A percentile compares a stretch with the other conserved stretches of the same genome.
These are phyloP conservation scores for Candida mesenterica DNA, from an alignment of 1,139 yeast genomes.

Conservation along the genomic window DNA sequence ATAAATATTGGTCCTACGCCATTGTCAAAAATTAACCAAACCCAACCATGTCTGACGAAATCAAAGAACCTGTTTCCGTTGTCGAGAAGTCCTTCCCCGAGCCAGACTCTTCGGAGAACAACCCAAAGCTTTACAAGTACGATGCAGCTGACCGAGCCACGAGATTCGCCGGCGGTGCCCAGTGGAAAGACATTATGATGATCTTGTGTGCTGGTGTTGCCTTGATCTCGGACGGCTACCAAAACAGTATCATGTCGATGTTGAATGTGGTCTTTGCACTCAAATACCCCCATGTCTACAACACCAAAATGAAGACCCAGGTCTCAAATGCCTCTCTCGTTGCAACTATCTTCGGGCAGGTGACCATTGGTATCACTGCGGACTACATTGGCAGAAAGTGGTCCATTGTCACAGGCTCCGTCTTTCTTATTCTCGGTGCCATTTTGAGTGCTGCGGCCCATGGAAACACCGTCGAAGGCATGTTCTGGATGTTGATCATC, in stretches of 20 bases:
- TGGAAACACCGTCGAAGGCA: slow-evolving; percentile 48
- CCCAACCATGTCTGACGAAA: too few relatives aligned
- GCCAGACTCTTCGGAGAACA: background rate
- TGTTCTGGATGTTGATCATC: slow-evolving; percentile 76
- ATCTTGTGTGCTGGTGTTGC: slow-evolving; percentile 59
- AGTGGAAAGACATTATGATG: slow-evolving; percentile 34
- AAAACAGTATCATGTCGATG: slow-evolving; percentile 63
- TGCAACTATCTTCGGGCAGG: slow-evolving; percentile 60
- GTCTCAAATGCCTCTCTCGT: slow-evolving; percentile 59
- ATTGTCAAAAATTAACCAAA: too few relatives aligned
- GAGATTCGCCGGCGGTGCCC: slow-evolving; percentile 31
- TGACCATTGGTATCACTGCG: slow-evolving; percentile 52
- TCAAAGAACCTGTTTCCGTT: too few relatives aligned
- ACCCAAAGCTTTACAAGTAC: slow-evolving; percentile 20
- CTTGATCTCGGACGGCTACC: slow-evolving; percentile 62
- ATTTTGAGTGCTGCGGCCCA: slow-evolving; percentile 58
- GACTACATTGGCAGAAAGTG: slow-evolving; percentile 59
- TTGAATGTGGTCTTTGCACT: slow-evolving; percentile 47
- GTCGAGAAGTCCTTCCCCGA: background rate
- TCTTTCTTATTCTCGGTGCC: slow-evolving; percentile 54
- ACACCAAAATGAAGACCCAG: slow-evolving; percentile 45
- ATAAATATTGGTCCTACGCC: too few relatives aligned
- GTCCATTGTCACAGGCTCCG: slow-evolving; percentile 56
- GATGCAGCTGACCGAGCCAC: slow-evolving; percentile 32
- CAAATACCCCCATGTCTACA: slow-evolving; percentile 45